phyloP scores from a whole-genome alignment of 768 basidiomycete genomes.

The Suillus subalutaceus region DNA sequence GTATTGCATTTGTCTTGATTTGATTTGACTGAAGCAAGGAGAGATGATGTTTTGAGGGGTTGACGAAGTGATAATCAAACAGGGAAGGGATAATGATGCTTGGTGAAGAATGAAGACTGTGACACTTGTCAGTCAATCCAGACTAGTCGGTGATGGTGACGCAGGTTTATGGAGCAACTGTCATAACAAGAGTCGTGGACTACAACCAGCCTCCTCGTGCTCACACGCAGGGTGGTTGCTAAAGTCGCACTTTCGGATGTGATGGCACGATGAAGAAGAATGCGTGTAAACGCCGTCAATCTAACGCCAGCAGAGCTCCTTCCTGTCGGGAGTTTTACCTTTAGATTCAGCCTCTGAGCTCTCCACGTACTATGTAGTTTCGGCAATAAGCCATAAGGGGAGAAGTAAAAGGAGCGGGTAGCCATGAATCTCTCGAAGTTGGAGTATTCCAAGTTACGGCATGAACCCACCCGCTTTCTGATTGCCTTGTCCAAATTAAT shows the following conservation, averaged over 20 bases:
- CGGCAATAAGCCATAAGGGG: not conserved
- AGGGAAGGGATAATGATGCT: too few species aligned
- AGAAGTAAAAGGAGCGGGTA: constrained; percentile 10
- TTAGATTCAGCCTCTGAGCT: not conserved
- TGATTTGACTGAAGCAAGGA: not conserved
- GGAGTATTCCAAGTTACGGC: constrained; percentile 21
- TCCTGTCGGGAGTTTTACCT: not conserved
- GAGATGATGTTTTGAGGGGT: not conserved
- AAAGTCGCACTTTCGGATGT: not conserved
- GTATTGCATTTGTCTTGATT: not conserved
- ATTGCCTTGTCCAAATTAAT: constrained; percentile 36
- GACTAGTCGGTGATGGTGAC: too few species aligned
- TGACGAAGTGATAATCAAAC: not conserved
- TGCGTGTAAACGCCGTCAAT: not conserved
- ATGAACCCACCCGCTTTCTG: constrained; percentile 23
- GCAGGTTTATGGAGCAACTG: not conserved
- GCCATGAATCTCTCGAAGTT: constrained; percentile 20
- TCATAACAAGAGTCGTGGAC: not conserved
- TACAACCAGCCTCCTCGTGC: not conserved
- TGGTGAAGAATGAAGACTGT: not conserved
- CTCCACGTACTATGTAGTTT: not conserved
- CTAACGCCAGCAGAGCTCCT: not conserved
- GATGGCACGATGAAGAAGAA: not conserved
- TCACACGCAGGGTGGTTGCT: not conserved
- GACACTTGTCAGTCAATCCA: not conserved